Evolutionary conservation across 331 rosid species (phyloP).

Genomic region (Malus hybrid): DNA sequence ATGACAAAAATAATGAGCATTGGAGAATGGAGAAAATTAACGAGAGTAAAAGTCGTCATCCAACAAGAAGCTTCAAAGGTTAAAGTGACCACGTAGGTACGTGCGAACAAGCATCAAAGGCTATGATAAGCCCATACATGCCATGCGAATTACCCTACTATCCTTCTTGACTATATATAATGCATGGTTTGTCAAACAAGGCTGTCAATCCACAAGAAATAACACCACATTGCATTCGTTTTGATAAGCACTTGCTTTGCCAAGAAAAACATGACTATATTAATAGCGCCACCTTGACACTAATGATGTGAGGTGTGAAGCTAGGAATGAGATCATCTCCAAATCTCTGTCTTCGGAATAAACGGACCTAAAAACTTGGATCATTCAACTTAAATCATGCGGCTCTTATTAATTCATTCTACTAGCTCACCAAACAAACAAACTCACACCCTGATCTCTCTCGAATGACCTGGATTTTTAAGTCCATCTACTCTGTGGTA

Average conservation of each 20-base stretch:
- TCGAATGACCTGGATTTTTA: too few relatives aligned
- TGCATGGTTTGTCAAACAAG: neutral
- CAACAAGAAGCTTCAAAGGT: too few relatives aligned
- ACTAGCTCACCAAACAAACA: too few relatives aligned
- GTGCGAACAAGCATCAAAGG: neutral
- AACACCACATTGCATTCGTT: neutral
- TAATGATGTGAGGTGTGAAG: neutral
- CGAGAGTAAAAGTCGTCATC: too few relatives aligned
- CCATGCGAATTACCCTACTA: neutral
- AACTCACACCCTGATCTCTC: neutral
- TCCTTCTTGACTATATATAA: neutral
- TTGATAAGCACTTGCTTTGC: neutral
- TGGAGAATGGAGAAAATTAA: too few relatives aligned
- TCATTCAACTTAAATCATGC: too few relatives aligned
- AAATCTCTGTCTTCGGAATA: neutral
- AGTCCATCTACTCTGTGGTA: neutral
- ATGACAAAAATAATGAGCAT: too few relatives aligned
- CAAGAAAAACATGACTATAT: neutral
- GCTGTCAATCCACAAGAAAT: neutral
- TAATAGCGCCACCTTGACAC: neutral
- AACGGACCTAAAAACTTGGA: rapidly evolving
- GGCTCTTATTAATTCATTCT: too few relatives aligned
- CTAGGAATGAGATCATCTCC: neutral
- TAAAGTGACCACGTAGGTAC: neutral
- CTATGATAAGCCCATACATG: neutral